A percentile compares a stretch with the other conserved stretches of the same genome.
Evolutionary conservation across 225 moss, liverwort and hornwort species (phyloP).

Genomic region (Bryoerythrophyllum caledonicum): DNA sequence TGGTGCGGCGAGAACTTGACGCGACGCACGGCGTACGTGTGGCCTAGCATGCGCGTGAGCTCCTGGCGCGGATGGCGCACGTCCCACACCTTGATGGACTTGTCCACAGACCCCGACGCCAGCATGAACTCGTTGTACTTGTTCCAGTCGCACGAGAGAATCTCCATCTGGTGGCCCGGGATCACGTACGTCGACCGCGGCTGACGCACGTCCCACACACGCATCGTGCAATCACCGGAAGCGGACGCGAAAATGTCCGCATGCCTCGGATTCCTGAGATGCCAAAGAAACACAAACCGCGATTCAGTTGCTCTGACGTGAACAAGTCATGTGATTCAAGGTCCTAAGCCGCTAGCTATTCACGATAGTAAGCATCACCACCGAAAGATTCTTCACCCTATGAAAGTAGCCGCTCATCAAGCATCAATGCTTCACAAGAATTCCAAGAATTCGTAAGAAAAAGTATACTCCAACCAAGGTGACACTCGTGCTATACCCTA

Average conservation of each 20-base stretch:
- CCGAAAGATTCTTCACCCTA: too few relatives aligned
- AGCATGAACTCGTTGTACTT: conserved; percentile 86
- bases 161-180: conserved; percentile 90
- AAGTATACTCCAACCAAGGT: too few relatives aligned
- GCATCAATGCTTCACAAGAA: too few relatives aligned
- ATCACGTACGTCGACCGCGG: conserved; percentile 73
- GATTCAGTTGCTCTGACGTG: conserved; percentile 4
- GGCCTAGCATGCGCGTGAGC: conserved; percentile 70
- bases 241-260: conserved; percentile 95
- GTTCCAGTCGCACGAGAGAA: conserved; percentile 96
- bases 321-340: background rate
- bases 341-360: conserved; percentile 9
- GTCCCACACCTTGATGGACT: conserved; percentile 95
- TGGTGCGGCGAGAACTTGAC: conserved; percentile 89
- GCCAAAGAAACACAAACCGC: background rate
- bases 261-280: conserved; percentile 85
- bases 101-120: conserved; percentile 92
- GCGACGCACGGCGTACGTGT: conserved; percentile 85
- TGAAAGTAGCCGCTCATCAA: too few relatives aligned
- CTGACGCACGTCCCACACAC: conserved; percentile 91
- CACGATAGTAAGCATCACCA: background rate
- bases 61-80: conserved; percentile 88
- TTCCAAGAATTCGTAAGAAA: too few relatives aligned
- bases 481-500: too few relatives aligned
- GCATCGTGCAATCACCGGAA: conserved; percentile 87